Evolutionary conservation across 495 filamentous ascomycete species (phyloP), one percentile per base, ranked within the genome.

Genomic region (Tuber brumale): DNA sequence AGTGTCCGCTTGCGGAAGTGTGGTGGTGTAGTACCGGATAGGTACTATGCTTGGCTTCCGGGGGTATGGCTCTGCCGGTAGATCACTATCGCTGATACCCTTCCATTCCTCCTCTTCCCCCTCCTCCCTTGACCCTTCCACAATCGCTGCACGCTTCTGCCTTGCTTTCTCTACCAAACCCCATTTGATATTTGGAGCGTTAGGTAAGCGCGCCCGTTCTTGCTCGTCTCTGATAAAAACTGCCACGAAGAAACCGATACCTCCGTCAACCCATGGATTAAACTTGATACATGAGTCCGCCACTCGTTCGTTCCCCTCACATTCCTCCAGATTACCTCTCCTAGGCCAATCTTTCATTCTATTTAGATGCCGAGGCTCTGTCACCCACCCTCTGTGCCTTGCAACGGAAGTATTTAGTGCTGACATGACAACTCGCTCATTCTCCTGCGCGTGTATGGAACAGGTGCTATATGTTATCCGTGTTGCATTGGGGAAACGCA

Each of bases 401-500:
- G 94, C 95, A 7, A 92, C 83, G 0, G 89, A 84, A 0, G 92
- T 92, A 6, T 80, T 76, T 61, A 98, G 83, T 10, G 94, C 90
- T 35, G 87, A 86, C 27, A 89, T 72, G 12, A 97, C 94, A 0
- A 97, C 95, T 39, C 86, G 82, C 83, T 99, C 95, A 81, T 99
- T 98, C 83, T 99, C 95, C 51, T 90, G 87, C 1, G 90, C 85
- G 83, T 97, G 89, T 39, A 97, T 86, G 0, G 95, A 98, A 82
- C 95, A 99, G 0, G 95, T 99, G 61, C 92, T 94, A 82, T 99
- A 99, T 0, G 92, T 92, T 57, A 98, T 91, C 80, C 87, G 91
- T 5, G 82, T 86, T 0, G 93, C 94, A n/a, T 87, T 85, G 0
- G 94, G 92, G 78, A 97, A 99, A 39, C 84, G 83, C 83, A 98